These are phyloP conservation scores for Neonectria coccinea DNA, from an alignment of 2,329 filamentous ascomycete species.

Conservation along the genomic window DNA sequence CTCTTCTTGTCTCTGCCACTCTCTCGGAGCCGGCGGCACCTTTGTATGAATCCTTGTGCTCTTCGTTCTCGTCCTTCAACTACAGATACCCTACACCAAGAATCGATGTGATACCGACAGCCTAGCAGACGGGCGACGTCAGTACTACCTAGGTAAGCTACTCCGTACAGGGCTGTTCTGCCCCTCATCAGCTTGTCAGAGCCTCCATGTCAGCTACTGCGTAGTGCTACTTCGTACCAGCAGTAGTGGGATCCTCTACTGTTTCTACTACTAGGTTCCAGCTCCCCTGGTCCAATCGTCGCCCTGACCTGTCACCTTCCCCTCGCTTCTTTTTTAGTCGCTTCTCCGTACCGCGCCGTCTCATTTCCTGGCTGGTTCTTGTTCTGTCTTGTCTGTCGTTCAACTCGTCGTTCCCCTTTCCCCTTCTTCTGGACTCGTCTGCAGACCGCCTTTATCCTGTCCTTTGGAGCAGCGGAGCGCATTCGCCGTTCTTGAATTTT, in stretches of 20 bases:
- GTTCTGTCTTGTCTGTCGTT: conserved; percentile 9
- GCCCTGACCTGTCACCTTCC: conserved; percentile 31
- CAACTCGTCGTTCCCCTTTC: conserved; percentile 23
- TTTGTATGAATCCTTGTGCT: background rate
- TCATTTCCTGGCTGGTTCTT: conserved; percentile 26
- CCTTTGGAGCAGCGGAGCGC: conserved; percentile 4
- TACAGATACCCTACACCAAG: background rate
- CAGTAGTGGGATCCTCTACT: conserved; percentile 1
- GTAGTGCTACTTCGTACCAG: background rate
- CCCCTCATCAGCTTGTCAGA: background rate
- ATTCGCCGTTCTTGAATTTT: conserved; percentile 2
- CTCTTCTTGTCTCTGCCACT: background rate
- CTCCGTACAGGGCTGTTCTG: background rate
- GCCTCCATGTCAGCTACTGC: background rate
- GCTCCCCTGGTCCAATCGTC: conserved; percentile 18
- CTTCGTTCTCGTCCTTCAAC: background rate
- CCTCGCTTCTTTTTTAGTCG: conserved; percentile 19
- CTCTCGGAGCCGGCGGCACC: background rate
- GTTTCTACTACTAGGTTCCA: background rate
- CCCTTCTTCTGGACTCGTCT: conserved; percentile 22
- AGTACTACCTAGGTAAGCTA: background rate
- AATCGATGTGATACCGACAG: background rate
- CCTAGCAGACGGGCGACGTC: conserved; percentile 6
- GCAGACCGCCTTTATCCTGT: conserved; percentile 29
- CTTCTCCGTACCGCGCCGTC: conserved; percentile 23